Conservation (phyloP, 2,329 filamentous ascomycete species). For the Aureobasidium sp. region DNA sequence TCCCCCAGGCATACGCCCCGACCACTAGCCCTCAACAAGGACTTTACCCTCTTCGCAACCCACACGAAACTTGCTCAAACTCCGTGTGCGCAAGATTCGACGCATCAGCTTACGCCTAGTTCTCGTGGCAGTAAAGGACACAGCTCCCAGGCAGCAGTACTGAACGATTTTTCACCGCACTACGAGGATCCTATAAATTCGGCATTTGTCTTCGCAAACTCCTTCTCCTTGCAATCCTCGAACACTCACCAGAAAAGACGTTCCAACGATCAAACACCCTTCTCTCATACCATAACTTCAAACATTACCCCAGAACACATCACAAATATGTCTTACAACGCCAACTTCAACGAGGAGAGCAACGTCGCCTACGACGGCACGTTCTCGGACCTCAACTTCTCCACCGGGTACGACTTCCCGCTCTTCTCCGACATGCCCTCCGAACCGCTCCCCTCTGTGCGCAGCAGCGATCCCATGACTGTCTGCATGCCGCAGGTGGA, state of each 20-base stretch:
- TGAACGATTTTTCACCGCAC: too few species aligned
- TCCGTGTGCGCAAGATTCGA: slow-evolving; percentile 42
- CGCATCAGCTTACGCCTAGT: slow-evolving; percentile 51
- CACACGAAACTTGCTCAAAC: slow-evolving; percentile 28
- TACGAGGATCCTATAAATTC: too few species aligned
- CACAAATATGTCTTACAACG: background rate
- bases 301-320: background rate
- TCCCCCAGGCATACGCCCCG: slow-evolving; percentile 43
- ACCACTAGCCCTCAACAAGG: slow-evolving; percentile 42
- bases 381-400: slow-evolving; percentile 32
- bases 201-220: background rate
- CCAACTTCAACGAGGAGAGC: background rate
- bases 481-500: too few species aligned
- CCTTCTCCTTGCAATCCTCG: background rate
- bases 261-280: background rate
- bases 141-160: background rate
- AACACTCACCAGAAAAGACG: background rate
- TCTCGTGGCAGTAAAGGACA: background rate
- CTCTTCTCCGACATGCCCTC: too few species aligned
- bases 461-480: too few species aligned
- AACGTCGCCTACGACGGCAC: slow-evolving; percentile 39
- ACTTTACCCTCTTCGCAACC: slow-evolving; percentile 70
- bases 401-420: too few species aligned
- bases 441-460: too few species aligned
- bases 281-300: background rate